Evolutionary conservation across 2,329 filamentous ascomycete species (phyloP), one percentile per base, ranked within the genome.

Genomic region (Diaporthe sp.): DNA sequence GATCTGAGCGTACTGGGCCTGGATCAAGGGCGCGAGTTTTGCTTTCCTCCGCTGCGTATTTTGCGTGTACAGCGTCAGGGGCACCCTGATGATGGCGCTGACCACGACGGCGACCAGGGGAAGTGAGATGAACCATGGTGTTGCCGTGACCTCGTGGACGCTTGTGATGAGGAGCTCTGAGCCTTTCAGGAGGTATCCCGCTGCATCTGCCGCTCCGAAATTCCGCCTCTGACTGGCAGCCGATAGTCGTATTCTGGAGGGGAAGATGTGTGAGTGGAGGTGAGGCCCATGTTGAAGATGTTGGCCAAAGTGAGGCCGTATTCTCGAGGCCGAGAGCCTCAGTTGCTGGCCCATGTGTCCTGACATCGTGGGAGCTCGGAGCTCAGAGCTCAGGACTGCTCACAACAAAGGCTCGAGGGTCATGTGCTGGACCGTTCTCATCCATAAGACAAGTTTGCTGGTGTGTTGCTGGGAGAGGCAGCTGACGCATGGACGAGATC

Each of bases 121-220:
- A 63, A 92, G 89, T 39, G 86, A 85, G 44, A 90, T 77, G 78
- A 85, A 90, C 90, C 90, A 92, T 1, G 89, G 89, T 1, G 88
- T 80, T 51, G 86, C 85, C 34, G 84, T 83, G 65, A 79, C 55
- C 34, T 76, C 74, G 79, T 92, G 89, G 13, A 88, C 72, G 61
- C 82, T 82, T 49, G 85, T 80, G 68, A 91, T 84, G 76, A 85
- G 79, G 71, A 86, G 81, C 44, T 88, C 85, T 4, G 87, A 83
- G 67, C 81, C 78, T 37, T 85, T 79, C 72, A 89, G 80, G 53
- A 83, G 75, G 6, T 79, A 55, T 12, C 79, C 81, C 28, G 84
- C 75, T 42, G 80, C 76, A 53, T 82, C 78, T 61, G 80, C 78
- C 73, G 85, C 77, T 71, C 85, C 84, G 74, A 87, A 83, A 10